phyloP scores from a whole-genome alignment of 1,284 basidiomycete genomes.

The Volvariella volvacea region DNA sequence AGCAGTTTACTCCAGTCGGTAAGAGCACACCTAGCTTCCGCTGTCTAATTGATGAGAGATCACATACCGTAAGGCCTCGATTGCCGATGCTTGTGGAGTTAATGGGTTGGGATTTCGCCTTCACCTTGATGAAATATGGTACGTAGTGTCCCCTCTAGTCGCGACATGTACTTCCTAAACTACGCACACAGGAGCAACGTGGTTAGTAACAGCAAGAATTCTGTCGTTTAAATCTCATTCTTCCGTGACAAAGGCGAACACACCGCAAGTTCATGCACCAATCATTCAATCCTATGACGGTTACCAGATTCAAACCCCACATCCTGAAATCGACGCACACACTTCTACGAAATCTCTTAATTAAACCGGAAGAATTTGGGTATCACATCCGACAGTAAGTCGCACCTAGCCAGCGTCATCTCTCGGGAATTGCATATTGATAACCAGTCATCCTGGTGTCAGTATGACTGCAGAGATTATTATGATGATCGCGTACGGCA shows the following conservation, averaged over 20 bases:
- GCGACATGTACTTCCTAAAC: too few species aligned
- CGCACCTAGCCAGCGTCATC: too few species aligned
- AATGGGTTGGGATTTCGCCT: constrained; percentile 7
- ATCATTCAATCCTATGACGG: constrained; percentile 5
- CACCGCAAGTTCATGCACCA: constrained; percentile 4
- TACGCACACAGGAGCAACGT: too few species aligned
- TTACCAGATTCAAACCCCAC: neutral
- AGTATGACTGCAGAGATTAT: constrained; percentile 7
- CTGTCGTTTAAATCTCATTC: constrained; percentile 17
- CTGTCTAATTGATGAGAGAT: constrained; percentile 4
- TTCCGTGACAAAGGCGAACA: constrained; percentile 9
- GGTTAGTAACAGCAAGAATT: too few species aligned
- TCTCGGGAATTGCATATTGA: neutral
- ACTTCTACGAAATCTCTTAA: neutral
- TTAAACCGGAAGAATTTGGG: constrained; percentile 1
- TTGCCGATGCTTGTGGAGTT: constrained; percentile 9
- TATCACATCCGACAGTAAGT: constrained; percentile 3
- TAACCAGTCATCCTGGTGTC: neutral
- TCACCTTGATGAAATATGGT: constrained; percentile 4
- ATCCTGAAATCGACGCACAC: neutral
- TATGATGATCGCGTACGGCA: constrained; percentile 10
- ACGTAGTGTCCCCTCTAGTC: too few species aligned
- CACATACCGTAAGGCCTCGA: constrained; percentile 3
- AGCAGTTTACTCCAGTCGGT: too few species aligned
- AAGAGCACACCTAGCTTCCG: too few species aligned